Evolutionary conservation across 164 flowering plant genomes (phyloP).

Genomic region (Tetracentron sinense): DNA sequence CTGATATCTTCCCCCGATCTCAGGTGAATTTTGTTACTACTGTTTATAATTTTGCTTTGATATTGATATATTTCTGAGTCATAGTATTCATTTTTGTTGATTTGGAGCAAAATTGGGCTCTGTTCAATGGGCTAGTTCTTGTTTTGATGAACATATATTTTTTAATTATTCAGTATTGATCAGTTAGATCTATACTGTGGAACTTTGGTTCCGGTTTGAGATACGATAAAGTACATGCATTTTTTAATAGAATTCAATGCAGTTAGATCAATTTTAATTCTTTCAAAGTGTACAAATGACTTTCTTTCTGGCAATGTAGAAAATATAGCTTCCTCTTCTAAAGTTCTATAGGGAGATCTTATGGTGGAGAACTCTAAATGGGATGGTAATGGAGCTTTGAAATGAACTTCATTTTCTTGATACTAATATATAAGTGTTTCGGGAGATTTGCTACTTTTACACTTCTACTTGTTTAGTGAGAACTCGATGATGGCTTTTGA

Average conservation of each 20-base stretch:
- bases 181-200: not conserved
- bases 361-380: too few species aligned
- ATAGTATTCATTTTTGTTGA: not conserved
- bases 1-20: slow-evolving; percentile 70
- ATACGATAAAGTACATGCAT: too few species aligned
- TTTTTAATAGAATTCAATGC: too few species aligned
- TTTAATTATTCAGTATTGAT: not conserved
- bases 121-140: not conserved
- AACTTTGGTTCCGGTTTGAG: too few species aligned
- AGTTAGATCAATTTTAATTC: too few species aligned
- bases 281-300: too few species aligned
- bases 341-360: too few species aligned
- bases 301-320: too few species aligned
- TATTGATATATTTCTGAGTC: not conserved
- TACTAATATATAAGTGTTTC: not conserved
- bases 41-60: not conserved
- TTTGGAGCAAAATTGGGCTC: not conserved
- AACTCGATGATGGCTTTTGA: not conserved
- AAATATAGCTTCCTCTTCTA: too few species aligned
- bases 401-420: not conserved
- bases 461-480: not conserved
- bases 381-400: not conserved
- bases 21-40: slow-evolving; percentile 37
- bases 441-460: not conserved
- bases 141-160: not conserved